These are phyloP conservation scores for Aspergillus chevalieri DNA, from an alignment of 2,329 filamentous ascomycete genomes.

Conservation along the genomic window DNA sequence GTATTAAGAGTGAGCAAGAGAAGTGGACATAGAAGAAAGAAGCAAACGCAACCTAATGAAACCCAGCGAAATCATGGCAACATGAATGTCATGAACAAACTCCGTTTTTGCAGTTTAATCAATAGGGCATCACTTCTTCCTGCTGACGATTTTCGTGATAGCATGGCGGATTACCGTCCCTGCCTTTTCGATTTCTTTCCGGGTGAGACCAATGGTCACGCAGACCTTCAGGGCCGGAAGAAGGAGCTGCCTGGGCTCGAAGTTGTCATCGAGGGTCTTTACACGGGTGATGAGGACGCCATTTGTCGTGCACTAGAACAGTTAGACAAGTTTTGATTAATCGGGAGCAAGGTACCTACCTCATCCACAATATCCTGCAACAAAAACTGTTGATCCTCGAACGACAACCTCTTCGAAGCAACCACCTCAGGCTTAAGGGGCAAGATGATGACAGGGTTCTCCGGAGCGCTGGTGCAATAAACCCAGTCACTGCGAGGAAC, in stretches of 20 bases:
- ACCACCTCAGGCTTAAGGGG: slow-evolving; percentile 79
- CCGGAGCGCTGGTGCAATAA: slow-evolving; percentile 66
- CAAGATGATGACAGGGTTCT: slow-evolving; percentile 83
- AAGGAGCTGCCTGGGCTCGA: slow-evolving; percentile 59
- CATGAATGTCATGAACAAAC: slow-evolving; percentile 11
- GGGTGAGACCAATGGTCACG: slow-evolving; percentile 76
- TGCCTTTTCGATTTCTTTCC: slow-evolving; percentile 94
- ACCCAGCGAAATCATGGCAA: slow-evolving; percentile 12
- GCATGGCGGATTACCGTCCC: slow-evolving; percentile 83
- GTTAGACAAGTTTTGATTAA: slow-evolving; percentile 4
- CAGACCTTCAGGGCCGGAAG: slow-evolving; percentile 87
- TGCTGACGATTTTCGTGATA: slow-evolving; percentile 80
- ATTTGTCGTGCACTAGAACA: slow-evolving; percentile 66
- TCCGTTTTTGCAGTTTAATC: background rate
- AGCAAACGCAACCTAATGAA: slow-evolving; percentile 15
- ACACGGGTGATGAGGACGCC: slow-evolving; percentile 83
- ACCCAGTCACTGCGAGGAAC: slow-evolving; percentile 95
- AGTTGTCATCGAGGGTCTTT: slow-evolving; percentile 67
- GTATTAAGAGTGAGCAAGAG: slow-evolving; percentile 10
- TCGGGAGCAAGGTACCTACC: slow-evolving; percentile 48
- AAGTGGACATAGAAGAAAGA: slow-evolving; percentile 3
- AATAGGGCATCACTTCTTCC: slow-evolving; percentile 37
- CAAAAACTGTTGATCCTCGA: slow-evolving; percentile 74
- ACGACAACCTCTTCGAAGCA: slow-evolving; percentile 58
- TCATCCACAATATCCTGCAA: slow-evolving; percentile 94